Evolutionary conservation across 1,139 yeast species (phyloP).

Genomic region (Geotrichum reessii): DNA sequence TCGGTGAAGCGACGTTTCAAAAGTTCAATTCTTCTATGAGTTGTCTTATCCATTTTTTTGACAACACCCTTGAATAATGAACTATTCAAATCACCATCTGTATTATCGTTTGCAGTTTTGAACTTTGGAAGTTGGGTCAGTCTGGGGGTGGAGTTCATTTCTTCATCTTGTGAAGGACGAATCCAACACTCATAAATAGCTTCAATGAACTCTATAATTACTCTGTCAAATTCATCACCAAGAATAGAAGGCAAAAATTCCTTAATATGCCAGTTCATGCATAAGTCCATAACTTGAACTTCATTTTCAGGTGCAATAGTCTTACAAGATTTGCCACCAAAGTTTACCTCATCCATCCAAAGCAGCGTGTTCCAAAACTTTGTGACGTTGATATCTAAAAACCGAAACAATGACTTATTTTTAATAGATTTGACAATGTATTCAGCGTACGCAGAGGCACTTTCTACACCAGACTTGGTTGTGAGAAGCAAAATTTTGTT

Average conservation of each 20-base stretch:
- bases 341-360: constrained; percentile 93
- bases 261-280: constrained; percentile 76
- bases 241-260: constrained; percentile 67
- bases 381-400: constrained; percentile 65
- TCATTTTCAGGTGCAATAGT: constrained; percentile 34
- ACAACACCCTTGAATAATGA: constrained; percentile 31
- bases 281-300: constrained; percentile 57
- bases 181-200: constrained; percentile 55
- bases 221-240: constrained; percentile 79
- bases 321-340: constrained; percentile 73
- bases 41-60: constrained; percentile 54
- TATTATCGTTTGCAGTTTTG: constrained; percentile 8
- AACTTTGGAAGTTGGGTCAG: constrained; percentile 17
- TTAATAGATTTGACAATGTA: constrained; percentile 75
- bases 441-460: constrained; percentile 90
- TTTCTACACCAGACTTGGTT: constrained; percentile 70
- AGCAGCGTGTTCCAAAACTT: constrained; percentile 86
- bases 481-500: constrained; percentile 72
- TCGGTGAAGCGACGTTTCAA: constrained; percentile 66
- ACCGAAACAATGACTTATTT: constrained; percentile 75
- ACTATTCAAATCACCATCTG: constrained; percentile 22
- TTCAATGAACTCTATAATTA: constrained; percentile 75
- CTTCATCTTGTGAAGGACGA: constrained; percentile 35
- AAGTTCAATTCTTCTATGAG: constrained; percentile 60
- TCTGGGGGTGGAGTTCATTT: constrained; percentile 22